Percentiles rank a stretch among this genome's conserved stretches.
Conservation (phyloP, 176 grass and related monocot species). For the Lolium perenne region DNA sequence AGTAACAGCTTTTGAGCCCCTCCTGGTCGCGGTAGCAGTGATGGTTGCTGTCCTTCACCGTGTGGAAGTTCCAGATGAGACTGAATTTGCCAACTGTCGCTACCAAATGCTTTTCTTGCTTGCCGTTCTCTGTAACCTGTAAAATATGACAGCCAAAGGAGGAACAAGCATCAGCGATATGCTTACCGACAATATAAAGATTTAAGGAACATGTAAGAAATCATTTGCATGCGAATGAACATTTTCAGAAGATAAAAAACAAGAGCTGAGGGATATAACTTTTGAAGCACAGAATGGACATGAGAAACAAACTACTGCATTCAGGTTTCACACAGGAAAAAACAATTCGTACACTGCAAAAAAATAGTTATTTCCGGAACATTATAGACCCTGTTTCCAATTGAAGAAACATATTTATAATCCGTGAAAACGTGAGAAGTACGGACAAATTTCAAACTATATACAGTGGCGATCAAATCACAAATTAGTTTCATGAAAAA, state of each 20-base stretch:
- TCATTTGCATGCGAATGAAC: neutral
- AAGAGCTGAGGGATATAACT: neutral
- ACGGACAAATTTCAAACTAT: neutral
- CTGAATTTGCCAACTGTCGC: slow-evolving; percentile 89
- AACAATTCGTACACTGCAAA: too few species aligned
- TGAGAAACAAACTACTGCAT: neutral
- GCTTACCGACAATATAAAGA: neutral
- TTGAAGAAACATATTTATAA: neutral
- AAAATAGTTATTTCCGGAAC: too few species aligned
- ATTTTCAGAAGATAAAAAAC: neutral
- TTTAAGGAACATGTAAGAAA: neutral
- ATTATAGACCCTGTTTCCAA: too few species aligned
- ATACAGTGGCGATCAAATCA: neutral
- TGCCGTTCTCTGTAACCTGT: slow-evolving; percentile 87
- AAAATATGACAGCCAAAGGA: slow-evolving; percentile 6
- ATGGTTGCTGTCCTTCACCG: slow-evolving; percentile 84
- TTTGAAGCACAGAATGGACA: neutral
- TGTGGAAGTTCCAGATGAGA: slow-evolving; percentile 87
- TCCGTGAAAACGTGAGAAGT: neutral
- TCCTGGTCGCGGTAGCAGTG: slow-evolving; percentile 84
- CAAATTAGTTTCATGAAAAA: neutral
- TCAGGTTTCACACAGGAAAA: neutral
- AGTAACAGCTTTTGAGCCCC: slow-evolving; percentile 97
- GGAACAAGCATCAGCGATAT: neutral
- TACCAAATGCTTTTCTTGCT: slow-evolving; percentile 83